These are phyloP conservation scores for Monosporascus sp. DNA, from an alignment of 2,329 filamentous ascomycete species.

Conservation along the genomic window DNA sequence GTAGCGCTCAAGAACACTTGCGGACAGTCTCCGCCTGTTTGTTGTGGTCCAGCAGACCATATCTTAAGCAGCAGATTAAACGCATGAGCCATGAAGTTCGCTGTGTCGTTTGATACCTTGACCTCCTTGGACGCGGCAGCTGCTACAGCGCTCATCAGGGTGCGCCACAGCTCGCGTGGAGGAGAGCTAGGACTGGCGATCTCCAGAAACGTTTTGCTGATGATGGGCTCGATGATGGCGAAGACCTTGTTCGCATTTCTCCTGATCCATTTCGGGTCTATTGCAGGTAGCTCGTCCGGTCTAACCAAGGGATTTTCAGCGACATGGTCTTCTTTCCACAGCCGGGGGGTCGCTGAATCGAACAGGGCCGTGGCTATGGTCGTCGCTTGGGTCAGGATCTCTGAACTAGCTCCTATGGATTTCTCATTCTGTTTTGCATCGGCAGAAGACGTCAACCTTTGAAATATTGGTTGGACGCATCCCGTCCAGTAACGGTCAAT, in stretches of 20 bases:
- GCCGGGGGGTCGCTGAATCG: constrained; percentile 48
- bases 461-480: constrained; percentile 61
- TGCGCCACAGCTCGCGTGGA: constrained; percentile 51
- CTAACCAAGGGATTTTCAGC: constrained; percentile 52
- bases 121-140: constrained; percentile 78
- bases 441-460: constrained; percentile 42
- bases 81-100: constrained; percentile 68
- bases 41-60: constrained; percentile 59
- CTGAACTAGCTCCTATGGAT: constrained; percentile 31
- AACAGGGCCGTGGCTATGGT: constrained; percentile 70
- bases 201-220: constrained; percentile 57
- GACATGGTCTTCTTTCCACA: constrained; percentile 73
- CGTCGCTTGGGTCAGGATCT: constrained; percentile 53
- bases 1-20: constrained; percentile 50
- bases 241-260: constrained; percentile 64
- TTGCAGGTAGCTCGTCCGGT: constrained; percentile 70
- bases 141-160: constrained; percentile 57
- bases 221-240: constrained; percentile 50
- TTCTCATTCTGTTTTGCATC: constrained; percentile 26
- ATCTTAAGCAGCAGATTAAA: constrained; percentile 63
- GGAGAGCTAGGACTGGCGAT: constrained; percentile 55
- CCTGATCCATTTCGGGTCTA: constrained; percentile 85
- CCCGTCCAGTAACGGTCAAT: constrained; percentile 75
- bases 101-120: constrained; percentile 78
- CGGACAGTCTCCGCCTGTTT: constrained; percentile 44